Evolutionary conservation across 2,329 filamentous ascomycete genomes (phyloP).

Genomic region (Incumbomyces delicatus): DNA sequence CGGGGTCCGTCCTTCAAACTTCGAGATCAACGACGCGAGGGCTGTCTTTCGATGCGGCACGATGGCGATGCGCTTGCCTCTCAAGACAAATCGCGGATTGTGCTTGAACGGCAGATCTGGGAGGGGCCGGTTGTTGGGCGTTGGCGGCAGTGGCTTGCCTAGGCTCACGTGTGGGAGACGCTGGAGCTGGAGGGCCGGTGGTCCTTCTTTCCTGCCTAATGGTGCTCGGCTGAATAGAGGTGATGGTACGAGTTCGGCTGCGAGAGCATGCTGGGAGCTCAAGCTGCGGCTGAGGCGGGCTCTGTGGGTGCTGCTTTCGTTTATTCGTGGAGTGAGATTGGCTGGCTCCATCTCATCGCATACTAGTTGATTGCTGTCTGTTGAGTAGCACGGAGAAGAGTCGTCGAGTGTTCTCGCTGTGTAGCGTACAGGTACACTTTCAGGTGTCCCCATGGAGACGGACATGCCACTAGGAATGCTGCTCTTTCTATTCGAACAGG

Average conservation of each 20-base stretch:
- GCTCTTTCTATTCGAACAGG: background rate
- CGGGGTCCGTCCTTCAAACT: constrained; percentile 15
- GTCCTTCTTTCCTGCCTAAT: constrained; percentile 7
- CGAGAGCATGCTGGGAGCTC: constrained; percentile 12
- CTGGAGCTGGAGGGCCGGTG: background rate
- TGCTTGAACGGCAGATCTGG: constrained; percentile 18
- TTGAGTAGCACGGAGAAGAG: constrained; percentile 6
- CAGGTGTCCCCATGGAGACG: background rate
- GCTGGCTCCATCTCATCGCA: background rate
- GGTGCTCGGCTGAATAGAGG: constrained; percentile 17
- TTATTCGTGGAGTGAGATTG: background rate
- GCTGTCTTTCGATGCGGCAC: constrained; percentile 14
- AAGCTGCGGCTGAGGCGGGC: constrained; percentile 14
- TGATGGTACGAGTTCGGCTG: constrained; percentile 18
- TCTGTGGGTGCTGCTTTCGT: constrained; percentile 5
- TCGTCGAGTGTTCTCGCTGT: background rate
- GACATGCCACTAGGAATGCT: background rate
- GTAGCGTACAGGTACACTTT: background rate
- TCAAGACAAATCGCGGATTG: constrained; percentile 10
- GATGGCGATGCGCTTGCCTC: constrained; percentile 13
- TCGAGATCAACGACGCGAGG: constrained; percentile 17
- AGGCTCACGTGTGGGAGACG: background rate
- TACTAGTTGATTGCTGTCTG: background rate
- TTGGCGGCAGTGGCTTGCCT: constrained; percentile 4
- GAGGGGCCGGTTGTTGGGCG: constrained; percentile 8